Base-by-base conservation (phyloP, 805 yeast species). In the Yamadazyma sp. region DNA sequence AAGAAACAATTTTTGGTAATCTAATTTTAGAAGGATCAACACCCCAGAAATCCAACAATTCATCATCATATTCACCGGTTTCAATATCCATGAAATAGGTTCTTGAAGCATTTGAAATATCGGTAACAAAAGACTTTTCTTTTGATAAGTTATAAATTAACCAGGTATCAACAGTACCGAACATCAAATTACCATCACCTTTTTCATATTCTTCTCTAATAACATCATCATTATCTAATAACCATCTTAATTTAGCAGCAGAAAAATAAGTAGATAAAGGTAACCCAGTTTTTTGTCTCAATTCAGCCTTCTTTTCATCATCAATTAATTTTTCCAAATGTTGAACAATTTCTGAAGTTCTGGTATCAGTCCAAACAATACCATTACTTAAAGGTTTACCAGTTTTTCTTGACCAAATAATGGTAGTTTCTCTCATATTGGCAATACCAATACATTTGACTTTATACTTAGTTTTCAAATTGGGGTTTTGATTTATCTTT, bases 111-210 rank as follows among this genome's bases (percentile, higher is more conserved):
- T 89, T 89, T 35, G 96, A 81, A 18, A 88, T 80, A 60, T 89
- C 98, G 1, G 96, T 80, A 30, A 85, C 82, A 55, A 76, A 86
- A 0, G 81, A 58, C 33, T 75, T 71, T 50, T 82, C 82, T 49
- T 70, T 69, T 21, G 96, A 84, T 56, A 89, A 65, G 53, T 87
- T 83, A 62, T 85, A 86, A 42, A 89, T 78, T 43, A 89, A 73
- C 98, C 98, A 89, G 13, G 95, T 79, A 60, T 89, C 98, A 29
- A 91, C 82, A 18, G 97, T 89, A 39, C 96, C 96, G 55, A 88
- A 88, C 83, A 86, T 82, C 52, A 88, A 69, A 54, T 75, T 74
- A 13, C 72, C 70, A 32, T 83, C 82, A 32, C 88, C 91, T 28
- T 68, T 64, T 36, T 83, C 86, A 56, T 87, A 86, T 33, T 81